Evolutionary conservation across 2,329 filamentous ascomycete genomes (phyloP).

Genomic region (Fusarium pseudograminearum): DNA sequence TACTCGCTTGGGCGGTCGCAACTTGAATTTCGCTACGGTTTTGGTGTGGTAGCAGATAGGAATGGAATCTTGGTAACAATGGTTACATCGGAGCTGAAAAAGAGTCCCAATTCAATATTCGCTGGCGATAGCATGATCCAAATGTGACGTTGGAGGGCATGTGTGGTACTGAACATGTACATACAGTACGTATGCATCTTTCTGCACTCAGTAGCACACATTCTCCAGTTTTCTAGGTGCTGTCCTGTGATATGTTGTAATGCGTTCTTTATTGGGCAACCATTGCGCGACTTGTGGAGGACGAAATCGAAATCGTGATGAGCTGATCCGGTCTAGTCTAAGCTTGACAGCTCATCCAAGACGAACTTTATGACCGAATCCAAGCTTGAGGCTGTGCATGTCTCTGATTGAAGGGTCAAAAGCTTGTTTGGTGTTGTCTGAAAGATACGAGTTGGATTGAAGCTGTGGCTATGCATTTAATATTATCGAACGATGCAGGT

Average conservation of each 20-base stretch:
- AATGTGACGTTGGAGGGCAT: constrained; percentile 35
- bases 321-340: constrained; percentile 4
- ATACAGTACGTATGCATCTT: background rate
- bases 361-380: constrained; percentile 7
- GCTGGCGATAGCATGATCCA: constrained; percentile 20
- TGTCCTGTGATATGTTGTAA: constrained; percentile 23
- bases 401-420: constrained; percentile 2
- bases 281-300: constrained; percentile 29
- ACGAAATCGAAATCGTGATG: constrained; percentile 35
- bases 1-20: constrained; percentile 20
- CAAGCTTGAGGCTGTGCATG: constrained; percentile 21
- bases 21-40: constrained; percentile 4
- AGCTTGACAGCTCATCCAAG: constrained; percentile 8
- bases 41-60: constrained; percentile 8
- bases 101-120: constrained; percentile 18
- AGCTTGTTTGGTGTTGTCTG: constrained; percentile 16
- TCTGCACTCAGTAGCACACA: background rate
- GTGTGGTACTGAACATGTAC: background rate
- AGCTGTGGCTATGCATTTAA: constrained; percentile 14
- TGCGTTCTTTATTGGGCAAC: constrained; percentile 37
- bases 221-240: constrained; percentile 28
- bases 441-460: constrained; percentile 2
- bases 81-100: constrained; percentile 26
- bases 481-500: constrained; percentile 2
- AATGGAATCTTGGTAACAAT: constrained; percentile 14